Conservation (phyloP, 805 yeast species). For the Saccharomyces paradoxus region DNA sequence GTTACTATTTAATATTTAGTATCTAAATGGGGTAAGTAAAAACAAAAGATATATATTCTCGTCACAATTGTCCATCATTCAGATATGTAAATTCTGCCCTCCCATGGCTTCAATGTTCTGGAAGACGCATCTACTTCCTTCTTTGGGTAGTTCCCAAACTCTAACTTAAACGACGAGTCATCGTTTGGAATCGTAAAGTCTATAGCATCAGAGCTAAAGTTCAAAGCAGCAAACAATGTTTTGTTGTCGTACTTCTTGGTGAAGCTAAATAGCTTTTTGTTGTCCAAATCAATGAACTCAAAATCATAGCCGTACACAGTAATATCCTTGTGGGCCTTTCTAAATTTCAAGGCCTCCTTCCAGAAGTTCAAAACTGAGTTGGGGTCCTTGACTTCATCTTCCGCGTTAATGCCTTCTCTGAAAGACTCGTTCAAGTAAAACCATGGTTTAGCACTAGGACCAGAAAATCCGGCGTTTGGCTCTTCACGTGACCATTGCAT, state of each 20-base stretch:
- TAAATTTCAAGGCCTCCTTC: conserved; percentile 35
- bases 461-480: conserved; percentile 41
- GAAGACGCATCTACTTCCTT: conserved; percentile 14
- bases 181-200: conserved; percentile 27
- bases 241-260: conserved; percentile 32
- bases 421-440: conserved; percentile 44
- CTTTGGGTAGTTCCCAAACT: conserved; percentile 31
- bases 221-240: conserved; percentile 35
- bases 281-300: conserved; percentile 37
- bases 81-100: conserved; percentile 35
- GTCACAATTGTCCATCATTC: not conserved
- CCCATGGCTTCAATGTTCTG: conserved; percentile 35
- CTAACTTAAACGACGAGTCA: conserved; percentile 15
- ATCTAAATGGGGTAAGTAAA: too few species aligned
- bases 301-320: conserved; percentile 39
- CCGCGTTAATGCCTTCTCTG: conserved; percentile 39
- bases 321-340: conserved; percentile 39
- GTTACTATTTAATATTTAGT: too few species aligned
- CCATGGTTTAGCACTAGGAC: conserved; percentile 40
- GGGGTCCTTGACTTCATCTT: conserved; percentile 38
- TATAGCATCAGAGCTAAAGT: conserved; percentile 33
- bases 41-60: too few species aligned
- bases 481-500: conserved; percentile 43
- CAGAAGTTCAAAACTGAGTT: conserved; percentile 41
- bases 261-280: conserved; percentile 36